phyloP scores from a whole-genome alignment of 352 stramenopile genomes.

The Thalassiosira ordinaria region DNA sequence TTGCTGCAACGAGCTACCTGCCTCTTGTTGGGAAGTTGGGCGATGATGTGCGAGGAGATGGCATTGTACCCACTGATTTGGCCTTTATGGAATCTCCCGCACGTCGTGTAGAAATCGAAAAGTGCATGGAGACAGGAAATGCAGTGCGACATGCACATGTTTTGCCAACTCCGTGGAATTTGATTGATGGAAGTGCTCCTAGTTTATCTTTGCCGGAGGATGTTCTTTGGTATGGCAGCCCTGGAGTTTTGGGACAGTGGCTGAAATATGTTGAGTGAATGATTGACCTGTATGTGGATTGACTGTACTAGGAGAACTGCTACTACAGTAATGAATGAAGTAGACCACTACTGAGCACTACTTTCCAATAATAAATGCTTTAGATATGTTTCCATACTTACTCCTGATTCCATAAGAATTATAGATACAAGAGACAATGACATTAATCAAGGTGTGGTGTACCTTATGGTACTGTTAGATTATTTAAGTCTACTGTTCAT shows the following conservation, averaged over 20 bases:
- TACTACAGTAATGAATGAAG: too few species aligned
- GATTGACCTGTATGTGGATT: too few species aligned
- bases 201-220: conserved; percentile 67
- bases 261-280: conserved; percentile 27
- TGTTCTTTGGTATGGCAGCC: conserved; percentile 71
- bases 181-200: conserved; percentile 68
- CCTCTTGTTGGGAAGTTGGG: conserved; percentile 61
- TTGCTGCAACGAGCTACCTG: conserved; percentile 74
- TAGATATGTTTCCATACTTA: too few species aligned
- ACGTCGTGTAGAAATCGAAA: conserved; percentile 57
- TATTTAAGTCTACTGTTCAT: too few species aligned
- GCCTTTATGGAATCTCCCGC: conserved; percentile 78
- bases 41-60: conserved; percentile 61
- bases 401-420: too few species aligned
- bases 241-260: conserved; percentile 71
- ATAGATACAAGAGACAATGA: too few species aligned
- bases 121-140: conserved; percentile 53
- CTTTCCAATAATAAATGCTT: too few species aligned
- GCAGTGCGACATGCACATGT: conserved; percentile 77
- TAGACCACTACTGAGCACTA: too few species aligned
- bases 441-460: too few species aligned
- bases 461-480: too few species aligned
- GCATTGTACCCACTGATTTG: conserved; percentile 76
- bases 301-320: too few species aligned
- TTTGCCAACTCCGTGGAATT: conserved; percentile 81